Conservation (phyloP, 2,329 filamentous ascomycete species). For the Fonsecaea multimorphosa region DNA sequence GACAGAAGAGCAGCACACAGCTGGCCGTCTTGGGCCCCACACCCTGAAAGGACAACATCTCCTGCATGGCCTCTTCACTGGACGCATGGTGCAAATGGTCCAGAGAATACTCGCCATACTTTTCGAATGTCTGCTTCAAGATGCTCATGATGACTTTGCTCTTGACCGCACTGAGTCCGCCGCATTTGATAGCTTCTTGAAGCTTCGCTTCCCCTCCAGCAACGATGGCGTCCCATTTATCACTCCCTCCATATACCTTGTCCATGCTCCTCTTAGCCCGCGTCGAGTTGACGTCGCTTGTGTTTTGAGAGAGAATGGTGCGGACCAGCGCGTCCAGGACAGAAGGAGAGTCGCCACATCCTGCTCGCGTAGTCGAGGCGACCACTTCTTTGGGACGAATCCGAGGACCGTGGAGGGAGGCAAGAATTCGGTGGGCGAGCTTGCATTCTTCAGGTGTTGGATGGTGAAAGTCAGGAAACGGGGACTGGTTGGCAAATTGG, state of each 20-base stretch:
- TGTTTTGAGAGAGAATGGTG: slow-evolving; percentile 67
- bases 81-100: slow-evolving; percentile 62
- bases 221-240: slow-evolving; percentile 56
- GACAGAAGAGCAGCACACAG: slow-evolving; percentile 69
- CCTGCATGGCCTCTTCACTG: slow-evolving; percentile 63
- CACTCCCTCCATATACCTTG: slow-evolving; percentile 67
- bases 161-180: slow-evolving; percentile 74
- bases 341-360: slow-evolving; percentile 70
- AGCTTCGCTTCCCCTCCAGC: slow-evolving; percentile 52
- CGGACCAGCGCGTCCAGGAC: slow-evolving; percentile 69
- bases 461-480: slow-evolving; percentile 70
- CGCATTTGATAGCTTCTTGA: slow-evolving; percentile 52
- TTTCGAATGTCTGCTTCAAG: slow-evolving; percentile 37
- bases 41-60: slow-evolving; percentile 65
- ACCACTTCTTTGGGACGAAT: slow-evolving; percentile 70
- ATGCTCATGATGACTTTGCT: slow-evolving; percentile 40
- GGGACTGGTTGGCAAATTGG: slow-evolving; percentile 59
- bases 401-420: slow-evolving; percentile 69
- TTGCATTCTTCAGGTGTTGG: slow-evolving; percentile 74
- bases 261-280: slow-evolving; percentile 76
- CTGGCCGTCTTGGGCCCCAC: slow-evolving; percentile 71
- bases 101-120: slow-evolving; percentile 46
- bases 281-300: slow-evolving; percentile 65
- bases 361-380: slow-evolving; percentile 71
- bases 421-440: slow-evolving; percentile 70